Base-by-base conservation (phyloP, 139 green algal species). In the Edaphochlamys debaryana region DNA sequence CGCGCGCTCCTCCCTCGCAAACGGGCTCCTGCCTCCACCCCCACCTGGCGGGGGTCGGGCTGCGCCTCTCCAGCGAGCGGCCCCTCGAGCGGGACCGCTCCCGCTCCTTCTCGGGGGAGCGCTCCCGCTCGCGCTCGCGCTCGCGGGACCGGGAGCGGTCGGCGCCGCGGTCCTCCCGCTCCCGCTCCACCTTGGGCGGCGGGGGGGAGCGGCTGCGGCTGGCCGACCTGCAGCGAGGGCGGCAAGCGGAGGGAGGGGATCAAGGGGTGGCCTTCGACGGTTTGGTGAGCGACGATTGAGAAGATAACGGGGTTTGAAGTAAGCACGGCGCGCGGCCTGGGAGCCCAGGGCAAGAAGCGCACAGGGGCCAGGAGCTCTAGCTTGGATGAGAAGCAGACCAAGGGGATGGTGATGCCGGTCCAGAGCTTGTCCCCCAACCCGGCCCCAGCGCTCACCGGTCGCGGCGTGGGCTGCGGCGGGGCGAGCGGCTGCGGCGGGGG, bases 201-300 rank as follows among this genome's bases (percentile, higher is more conserved):
- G n/a, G n/a, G 29, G 76, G 76, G 7, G 76, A 82, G 42, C 76
- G 76, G 63, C 76, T 82, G 76, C 76, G 76, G 75, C 75, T 81
- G 36, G 63, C 41, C 3, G 75, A 81, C 75, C 75, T 81, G 38
- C 60, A 67, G 29, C 6, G 15, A 27, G 15, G 19, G 4, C 15
- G 13, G 52, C 13, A 27, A 22, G 52, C 3, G 34, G 64, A 30
- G 30, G 62, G 34, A 68, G 38, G 30, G 7, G 40, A 41, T 30
- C 29, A 30, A 64, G 56, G 23, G 17, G 30, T 5, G 30, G 11
- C 20, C 17, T 8, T 54, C 48, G 15, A 15, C 9, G 48, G 11
- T 23, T 54, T 30, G 13, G 19, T 22, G 13, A 6, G 52, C 13
- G 19, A 4, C 4, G 15, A 62, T 29, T 3, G 15, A 3, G 6